Evolutionary conservation across 2,329 filamentous ascomycete species (phyloP), one percentile per base, ranked within the genome.

Genomic region (Trichoderma sp.): DNA sequence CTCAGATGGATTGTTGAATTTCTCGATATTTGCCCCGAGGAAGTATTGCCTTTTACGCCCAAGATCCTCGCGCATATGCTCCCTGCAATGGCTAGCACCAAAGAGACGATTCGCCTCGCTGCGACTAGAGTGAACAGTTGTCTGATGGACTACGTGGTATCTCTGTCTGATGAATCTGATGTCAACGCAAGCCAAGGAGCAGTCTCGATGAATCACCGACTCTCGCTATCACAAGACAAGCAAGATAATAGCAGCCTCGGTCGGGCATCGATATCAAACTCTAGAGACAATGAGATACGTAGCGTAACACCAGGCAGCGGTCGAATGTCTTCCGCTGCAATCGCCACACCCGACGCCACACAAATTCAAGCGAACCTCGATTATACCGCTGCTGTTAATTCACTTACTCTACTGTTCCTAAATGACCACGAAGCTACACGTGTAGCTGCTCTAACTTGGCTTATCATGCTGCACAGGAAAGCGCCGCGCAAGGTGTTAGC

Each of bases 381-480:
- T 82, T 99, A 98, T 80, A 93, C 95, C 47, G 94, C 94, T 21
- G 95, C 96, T 6, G 96, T 99, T 63, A 97, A 92, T 81, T 96
- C 95, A 9, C 87, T 99, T 53, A 99, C 95, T 0, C 83, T 98
- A 8, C 90, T 98, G 68, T 98, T 99, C 78, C 84, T 99, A 67
- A 98, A 99, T 78, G 95, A 99, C 77, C 94, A 98, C 78, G 97
- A 99, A 83, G 94, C 93, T 32, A 99, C 96, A 2, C 90, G 96
- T 73, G 95, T 98, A 32, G 95, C 95, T 47, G 95, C 96, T 18
- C 85, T 99, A 73, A 95, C 93, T 6, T 99, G 96, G 96, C 87
- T 99, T 71, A 96, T 98, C 72, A 98, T 98, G 95, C 86, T 99
- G 53, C 96, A 99, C 80, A 90, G 93, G 74, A 98, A 98, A 84